Percentiles rank a stretch among this genome's conserved stretches.
These are phyloP conservation scores for Simmondsia chinensis DNA, from an alignment of 148 eudicot species.

Conservation along the genomic window DNA sequence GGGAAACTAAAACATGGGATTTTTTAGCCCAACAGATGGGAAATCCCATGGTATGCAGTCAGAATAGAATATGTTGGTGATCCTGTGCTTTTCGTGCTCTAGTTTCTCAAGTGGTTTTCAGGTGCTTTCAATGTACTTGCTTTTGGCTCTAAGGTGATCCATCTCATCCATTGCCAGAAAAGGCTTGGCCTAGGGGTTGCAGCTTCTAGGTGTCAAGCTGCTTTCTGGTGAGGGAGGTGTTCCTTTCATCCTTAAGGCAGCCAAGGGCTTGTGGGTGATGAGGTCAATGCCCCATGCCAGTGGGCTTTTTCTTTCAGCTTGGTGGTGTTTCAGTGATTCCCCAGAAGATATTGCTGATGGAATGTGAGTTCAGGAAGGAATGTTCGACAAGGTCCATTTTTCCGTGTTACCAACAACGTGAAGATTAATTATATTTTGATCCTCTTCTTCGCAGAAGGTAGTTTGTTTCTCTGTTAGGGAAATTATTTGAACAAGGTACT, in stretches of 20 bases:
- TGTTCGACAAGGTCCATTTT: no score
- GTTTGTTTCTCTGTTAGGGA: no score
- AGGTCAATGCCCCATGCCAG: slow-evolving; percentile 15
- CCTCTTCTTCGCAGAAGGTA: no score
- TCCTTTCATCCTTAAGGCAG: slow-evolving; percentile 39
- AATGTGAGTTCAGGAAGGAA: no score
- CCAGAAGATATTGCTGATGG: no score
- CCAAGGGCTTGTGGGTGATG: slow-evolving; percentile 15
- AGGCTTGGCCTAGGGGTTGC: slow-evolving; percentile 23
- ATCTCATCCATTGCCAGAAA: slow-evolving; percentile 37
- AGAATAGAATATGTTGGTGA: slow-evolving; percentile 39
- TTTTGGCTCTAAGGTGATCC: slow-evolving; percentile 73
- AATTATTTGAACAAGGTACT: no score
- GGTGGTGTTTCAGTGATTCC: slow-evolving; percentile 28
- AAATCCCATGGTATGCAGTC: slow-evolving; percentile 83
- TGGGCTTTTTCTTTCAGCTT: no score
- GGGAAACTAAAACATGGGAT: slow-evolving; percentile 24
- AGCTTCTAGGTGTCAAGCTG: no score
- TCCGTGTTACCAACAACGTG: no score
- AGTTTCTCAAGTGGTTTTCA: slow-evolving; percentile 40
- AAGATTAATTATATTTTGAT: no score
- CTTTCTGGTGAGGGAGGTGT: no score
- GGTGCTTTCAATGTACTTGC: slow-evolving; percentile 46
- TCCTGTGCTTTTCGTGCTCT: slow-evolving; percentile 27
- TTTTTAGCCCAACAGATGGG: slow-evolving; percentile 69